phyloP scores from a whole-genome alignment of 2,329 filamentous ascomycete genomes.

The Phoma herbarum region DNA sequence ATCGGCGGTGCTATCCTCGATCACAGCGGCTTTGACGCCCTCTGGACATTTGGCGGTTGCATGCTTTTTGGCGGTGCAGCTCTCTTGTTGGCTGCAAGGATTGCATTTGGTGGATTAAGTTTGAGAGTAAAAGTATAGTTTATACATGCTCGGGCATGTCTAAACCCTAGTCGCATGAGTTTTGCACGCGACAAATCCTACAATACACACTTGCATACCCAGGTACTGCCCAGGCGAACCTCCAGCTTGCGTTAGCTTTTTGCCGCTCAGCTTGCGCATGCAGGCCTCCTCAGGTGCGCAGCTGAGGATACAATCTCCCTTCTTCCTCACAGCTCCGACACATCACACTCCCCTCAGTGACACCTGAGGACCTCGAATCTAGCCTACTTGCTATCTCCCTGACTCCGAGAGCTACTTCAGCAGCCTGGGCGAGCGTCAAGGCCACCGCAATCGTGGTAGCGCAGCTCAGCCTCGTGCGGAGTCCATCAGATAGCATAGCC shows the following conservation, averaged over 20 bases:
- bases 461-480: neutral
- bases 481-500: too few species aligned
- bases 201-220: too few species aligned
- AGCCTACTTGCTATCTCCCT: neutral
- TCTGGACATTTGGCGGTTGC: slow-evolving; percentile 57
- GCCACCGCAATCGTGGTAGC: neutral
- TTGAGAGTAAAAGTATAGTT: slow-evolving; percentile 38
- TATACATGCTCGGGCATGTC: neutral
- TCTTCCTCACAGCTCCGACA: neutral
- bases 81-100: slow-evolving; percentile 34
- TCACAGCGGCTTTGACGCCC: slow-evolving; percentile 52
- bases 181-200: neutral
- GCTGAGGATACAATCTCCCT: neutral
- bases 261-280: neutral
- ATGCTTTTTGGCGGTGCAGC: slow-evolving; percentile 37
- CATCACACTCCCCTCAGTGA: neutral
- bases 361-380: neutral
- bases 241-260: neutral
- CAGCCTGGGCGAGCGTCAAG: neutral
- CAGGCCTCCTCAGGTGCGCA: neutral
- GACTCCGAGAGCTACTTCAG: neutral
- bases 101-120: slow-evolving; percentile 37
- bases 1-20: slow-evolving; percentile 65
- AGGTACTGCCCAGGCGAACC: too few species aligned
- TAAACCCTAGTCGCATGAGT: neutral